Conservation (phyloP, 805 yeast genomes). For the Sugiyamaella marilandica region DNA sequence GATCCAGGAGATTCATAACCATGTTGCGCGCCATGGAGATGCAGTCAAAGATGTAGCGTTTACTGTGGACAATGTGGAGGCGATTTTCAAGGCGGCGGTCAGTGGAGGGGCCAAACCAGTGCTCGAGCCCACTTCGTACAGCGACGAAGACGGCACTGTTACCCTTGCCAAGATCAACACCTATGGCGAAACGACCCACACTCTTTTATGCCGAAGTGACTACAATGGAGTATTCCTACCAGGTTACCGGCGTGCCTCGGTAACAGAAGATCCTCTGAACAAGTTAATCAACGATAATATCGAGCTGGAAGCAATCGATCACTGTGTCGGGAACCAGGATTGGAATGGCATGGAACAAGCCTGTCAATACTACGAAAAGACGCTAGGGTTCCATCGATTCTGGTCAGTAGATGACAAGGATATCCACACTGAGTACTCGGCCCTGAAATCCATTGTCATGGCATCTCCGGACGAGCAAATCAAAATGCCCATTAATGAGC, state of each 20-base stretch:
- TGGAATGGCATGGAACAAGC: slow-evolving; percentile 61
- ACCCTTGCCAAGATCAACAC: slow-evolving; percentile 48
- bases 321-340: slow-evolving; percentile 72
- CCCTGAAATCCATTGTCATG: slow-evolving; percentile 73
- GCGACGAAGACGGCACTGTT: slow-evolving; percentile 50
- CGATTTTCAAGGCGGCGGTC: slow-evolving; percentile 44
- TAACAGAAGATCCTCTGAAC: slow-evolving; percentile 22
- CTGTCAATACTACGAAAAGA: slow-evolving; percentile 54
- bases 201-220: slow-evolving; percentile 48
- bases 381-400: slow-evolving; percentile 69
- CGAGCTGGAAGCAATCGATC: slow-evolving; percentile 52
- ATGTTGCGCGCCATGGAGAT: slow-evolving; percentile 61
- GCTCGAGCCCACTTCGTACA: slow-evolving; percentile 24
- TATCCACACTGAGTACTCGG: slow-evolving; percentile 63
- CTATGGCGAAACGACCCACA: slow-evolving; percentile 64
- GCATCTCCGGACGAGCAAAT: slow-evolving; percentile 58
- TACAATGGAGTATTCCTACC: slow-evolving; percentile 50
- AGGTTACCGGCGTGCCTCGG: slow-evolving; percentile 32
- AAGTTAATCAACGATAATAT: slow-evolving; percentile 34
- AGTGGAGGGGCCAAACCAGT: slow-evolving; percentile 47
- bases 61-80: slow-evolving; percentile 48
- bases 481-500: slow-evolving; percentile 84
- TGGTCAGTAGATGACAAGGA: slow-evolving; percentile 84
- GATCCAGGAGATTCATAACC: slow-evolving; percentile 41
- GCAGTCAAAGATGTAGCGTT: slow-evolving; percentile 77